Evolutionary conservation across 129 eudicot species (phyloP).

Genomic region (Flaveria sonorensis): DNA sequence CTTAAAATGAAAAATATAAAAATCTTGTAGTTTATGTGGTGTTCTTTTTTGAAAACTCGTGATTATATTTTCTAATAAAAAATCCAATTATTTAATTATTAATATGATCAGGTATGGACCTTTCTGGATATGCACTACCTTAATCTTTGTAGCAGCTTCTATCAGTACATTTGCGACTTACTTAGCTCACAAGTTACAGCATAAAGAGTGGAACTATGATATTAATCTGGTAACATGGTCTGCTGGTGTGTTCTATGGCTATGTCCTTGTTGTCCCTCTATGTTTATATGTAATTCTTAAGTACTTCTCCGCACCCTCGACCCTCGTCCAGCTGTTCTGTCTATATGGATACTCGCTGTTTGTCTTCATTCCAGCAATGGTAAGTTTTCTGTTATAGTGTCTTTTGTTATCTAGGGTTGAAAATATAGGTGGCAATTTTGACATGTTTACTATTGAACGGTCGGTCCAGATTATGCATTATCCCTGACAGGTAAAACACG

Average conservation of each 20-base stretch:
- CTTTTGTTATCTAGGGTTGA: not conserved
- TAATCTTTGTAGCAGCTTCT: slow-evolving; percentile 92
- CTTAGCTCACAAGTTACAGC: slow-evolving; percentile 72
- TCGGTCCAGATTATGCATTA: not conserved
- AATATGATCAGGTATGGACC: slow-evolving; percentile 80
- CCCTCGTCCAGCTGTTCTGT: slow-evolving; percentile 87
- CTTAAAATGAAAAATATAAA: not conserved
- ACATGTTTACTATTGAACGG: not conserved
- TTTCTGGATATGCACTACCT: slow-evolving; percentile 96
- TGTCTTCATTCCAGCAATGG: slow-evolving; percentile 96
- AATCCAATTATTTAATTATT: slow-evolving; percentile 2
- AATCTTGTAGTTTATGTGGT: not conserved
- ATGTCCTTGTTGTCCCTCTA: slow-evolving; percentile 77
- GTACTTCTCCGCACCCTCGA: slow-evolving; percentile 98
- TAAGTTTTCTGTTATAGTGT: slow-evolving; percentile 32
- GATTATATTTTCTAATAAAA: not conserved
- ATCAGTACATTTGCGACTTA: slow-evolving; percentile 92
- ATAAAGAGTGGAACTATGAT: slow-evolving; percentile 89
- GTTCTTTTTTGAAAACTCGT: not conserved
- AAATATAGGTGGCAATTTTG: not conserved
- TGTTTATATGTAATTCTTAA: slow-evolving; percentile 80
- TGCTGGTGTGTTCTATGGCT: slow-evolving; percentile 96
- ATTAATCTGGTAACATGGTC: slow-evolving; percentile 91
- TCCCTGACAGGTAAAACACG: too few relatives aligned
- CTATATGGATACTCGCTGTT: slow-evolving; percentile 93